These are phyloP conservation scores for Trichoderma sp. DNA, from an alignment of 2,329 filamentous ascomycete genomes.

Conservation along the genomic window DNA sequence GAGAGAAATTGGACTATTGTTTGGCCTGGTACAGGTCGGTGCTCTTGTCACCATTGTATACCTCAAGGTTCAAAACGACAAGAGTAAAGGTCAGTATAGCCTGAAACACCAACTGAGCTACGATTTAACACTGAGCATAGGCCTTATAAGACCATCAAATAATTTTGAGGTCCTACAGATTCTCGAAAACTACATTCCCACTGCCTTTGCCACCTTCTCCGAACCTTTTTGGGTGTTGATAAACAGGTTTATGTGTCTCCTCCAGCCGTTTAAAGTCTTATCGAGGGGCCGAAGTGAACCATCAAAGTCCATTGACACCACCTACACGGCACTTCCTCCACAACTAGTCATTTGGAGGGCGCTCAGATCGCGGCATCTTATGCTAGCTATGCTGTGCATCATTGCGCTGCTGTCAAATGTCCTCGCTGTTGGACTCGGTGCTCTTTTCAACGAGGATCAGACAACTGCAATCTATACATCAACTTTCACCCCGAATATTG, in stretches of 20 bases:
- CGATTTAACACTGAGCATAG: background rate
- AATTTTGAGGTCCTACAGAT: slow-evolving; percentile 27
- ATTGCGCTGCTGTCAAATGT: slow-evolving; percentile 52
- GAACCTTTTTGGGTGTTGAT: slow-evolving; percentile 58
- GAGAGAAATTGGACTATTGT: slow-evolving; percentile 21
- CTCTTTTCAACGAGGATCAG: slow-evolving; percentile 45
- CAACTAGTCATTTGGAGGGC: slow-evolving; percentile 50
- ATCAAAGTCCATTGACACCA: slow-evolving; percentile 40
- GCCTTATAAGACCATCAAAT: slow-evolving; percentile 26
- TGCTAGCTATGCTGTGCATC: slow-evolving; percentile 46
- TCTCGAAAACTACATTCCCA: slow-evolving; percentile 52
- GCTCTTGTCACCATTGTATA: slow-evolving; percentile 25
- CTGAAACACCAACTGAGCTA: too few species aligned
- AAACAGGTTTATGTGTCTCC: slow-evolving; percentile 51
- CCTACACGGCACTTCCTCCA: slow-evolving; percentile 56
- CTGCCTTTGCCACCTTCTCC: slow-evolving; percentile 51
- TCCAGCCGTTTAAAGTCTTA: slow-evolving; percentile 55
- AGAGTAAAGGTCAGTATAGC: slow-evolving; percentile 23
- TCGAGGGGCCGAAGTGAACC: slow-evolving; percentile 36
- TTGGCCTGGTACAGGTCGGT: slow-evolving; percentile 21
- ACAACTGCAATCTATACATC: background rate
- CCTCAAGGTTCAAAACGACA: slow-evolving; percentile 27
- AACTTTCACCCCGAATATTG: slow-evolving; percentile 22
- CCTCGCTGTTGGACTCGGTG: slow-evolving; percentile 50
- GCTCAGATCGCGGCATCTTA: slow-evolving; percentile 41